A percentile compares a stretch with the other conserved stretches of the same genome.
phyloP scores from a whole-genome alignment of 768 basidiomycete genomes.

The Kwoniella pini region DNA sequence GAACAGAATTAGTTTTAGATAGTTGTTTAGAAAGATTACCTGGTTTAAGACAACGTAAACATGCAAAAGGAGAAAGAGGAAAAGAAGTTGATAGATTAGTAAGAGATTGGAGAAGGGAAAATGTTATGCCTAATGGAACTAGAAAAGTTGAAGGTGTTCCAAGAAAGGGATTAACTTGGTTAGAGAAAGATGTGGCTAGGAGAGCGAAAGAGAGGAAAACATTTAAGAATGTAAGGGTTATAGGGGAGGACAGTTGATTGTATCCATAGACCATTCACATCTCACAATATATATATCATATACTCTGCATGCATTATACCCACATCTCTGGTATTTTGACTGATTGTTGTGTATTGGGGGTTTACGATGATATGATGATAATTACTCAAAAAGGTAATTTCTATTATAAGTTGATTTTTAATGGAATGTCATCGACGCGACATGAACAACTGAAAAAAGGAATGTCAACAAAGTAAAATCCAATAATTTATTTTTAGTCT shows the following conservation, averaged over 20 bases:
- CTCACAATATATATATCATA: not conserved
- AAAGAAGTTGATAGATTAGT: conserved; percentile 28
- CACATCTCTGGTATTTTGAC: not conserved
- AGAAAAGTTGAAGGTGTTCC: conserved; percentile 18
- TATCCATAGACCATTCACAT: not conserved
- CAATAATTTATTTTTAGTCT: no score
- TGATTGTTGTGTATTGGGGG: not conserved
- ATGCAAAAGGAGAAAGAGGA: conserved; percentile 13
- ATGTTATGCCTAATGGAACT: conserved; percentile 25
- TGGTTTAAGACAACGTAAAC: conserved; percentile 37
- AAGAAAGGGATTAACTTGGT: conserved; percentile 14
- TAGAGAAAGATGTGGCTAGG: conserved; percentile 18
- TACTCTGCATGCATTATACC: conserved; percentile 12
- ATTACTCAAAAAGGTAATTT: no score
- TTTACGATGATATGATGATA: no score
- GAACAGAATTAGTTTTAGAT: conserved; percentile 70
- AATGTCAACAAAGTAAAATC: no score
- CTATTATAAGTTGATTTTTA: no score
- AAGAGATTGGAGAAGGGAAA: conserved; percentile 18
- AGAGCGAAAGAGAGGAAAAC: conserved; percentile 23
- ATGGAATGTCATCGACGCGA: no score
- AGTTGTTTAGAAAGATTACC: conserved; percentile 57
- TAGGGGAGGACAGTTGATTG: not conserved
- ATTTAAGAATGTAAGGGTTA: conserved; percentile 24
- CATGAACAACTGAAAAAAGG: no score